These are phyloP conservation scores for Blastosporella zonata DNA, from an alignment of 1,284 basidiomycete species.

Conservation along the genomic window DNA sequence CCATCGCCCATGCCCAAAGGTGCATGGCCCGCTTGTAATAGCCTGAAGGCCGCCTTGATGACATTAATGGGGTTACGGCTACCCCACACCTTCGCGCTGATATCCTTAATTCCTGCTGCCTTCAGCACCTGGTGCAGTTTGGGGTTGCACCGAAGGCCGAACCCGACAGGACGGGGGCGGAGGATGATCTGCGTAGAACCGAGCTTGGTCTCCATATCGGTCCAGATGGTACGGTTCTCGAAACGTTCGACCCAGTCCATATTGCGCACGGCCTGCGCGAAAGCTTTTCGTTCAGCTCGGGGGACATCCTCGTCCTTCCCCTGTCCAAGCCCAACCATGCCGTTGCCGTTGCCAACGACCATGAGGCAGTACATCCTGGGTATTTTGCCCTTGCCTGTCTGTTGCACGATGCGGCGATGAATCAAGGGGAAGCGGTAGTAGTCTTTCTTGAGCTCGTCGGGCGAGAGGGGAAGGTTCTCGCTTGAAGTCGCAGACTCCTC, in stretches of 20 bases:
- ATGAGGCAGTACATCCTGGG: conserved; percentile 65
- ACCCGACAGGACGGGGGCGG: conserved; percentile 89
- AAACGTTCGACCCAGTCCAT: conserved; percentile 91
- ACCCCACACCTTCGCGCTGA: conserved; percentile 92
- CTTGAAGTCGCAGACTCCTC: conserved; percentile 27
- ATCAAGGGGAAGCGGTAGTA: conserved; percentile 61
- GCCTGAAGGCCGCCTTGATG: conserved; percentile 55
- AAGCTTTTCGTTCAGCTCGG: conserved; percentile 65
- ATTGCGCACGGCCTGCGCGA: conserved; percentile 74
- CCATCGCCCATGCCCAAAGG: conserved; percentile 78
- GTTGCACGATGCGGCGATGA: conserved; percentile 65
- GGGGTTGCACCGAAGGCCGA: conserved; percentile 89
- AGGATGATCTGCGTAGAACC: conserved; percentile 84
- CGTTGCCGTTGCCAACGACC: conserved; percentile 84
- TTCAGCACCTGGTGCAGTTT: conserved; percentile 86
- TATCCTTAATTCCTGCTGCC: conserved; percentile 92
- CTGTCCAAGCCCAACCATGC: conserved; percentile 88
- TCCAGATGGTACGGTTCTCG: conserved; percentile 90
- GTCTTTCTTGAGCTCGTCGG: conserved; percentile 20
- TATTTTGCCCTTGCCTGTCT: conserved; percentile 86
- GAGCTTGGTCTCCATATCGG: conserved; percentile 81
- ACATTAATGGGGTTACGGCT: conserved; percentile 77
- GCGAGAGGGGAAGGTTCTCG: conserved; percentile 24
- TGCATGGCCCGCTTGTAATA: conserved; percentile 71
- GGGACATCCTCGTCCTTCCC: conserved; percentile 71